Conservation (phyloP, 192 early-diverging fungal species). For the Irineochytrium annulatum region DNA sequence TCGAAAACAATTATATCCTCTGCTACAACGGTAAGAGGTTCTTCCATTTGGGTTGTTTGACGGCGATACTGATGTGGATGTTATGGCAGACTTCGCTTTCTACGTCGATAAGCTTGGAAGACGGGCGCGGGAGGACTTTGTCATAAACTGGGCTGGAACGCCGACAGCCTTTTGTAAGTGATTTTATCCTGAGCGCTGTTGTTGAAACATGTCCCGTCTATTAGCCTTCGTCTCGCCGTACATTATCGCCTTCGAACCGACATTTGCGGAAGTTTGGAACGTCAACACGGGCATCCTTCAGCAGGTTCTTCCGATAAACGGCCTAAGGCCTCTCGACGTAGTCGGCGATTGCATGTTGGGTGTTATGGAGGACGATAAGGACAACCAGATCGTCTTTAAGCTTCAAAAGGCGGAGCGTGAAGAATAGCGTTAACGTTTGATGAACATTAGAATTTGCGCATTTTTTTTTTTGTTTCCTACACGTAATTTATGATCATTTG, state of each 20-base stretch:
- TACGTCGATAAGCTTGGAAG: slow-evolving; percentile 86
- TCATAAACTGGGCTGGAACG: slow-evolving; percentile 82
- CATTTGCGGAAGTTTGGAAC: slow-evolving; percentile 55
- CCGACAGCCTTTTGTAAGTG: slow-evolving; percentile 70
- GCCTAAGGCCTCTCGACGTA: not conserved
- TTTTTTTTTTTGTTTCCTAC: no score
- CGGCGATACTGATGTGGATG: not conserved
- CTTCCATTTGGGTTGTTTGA: no score
- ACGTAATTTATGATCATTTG: no score
- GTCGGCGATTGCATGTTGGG: not conserved
- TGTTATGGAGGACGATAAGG: not conserved
- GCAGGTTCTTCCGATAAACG: slow-evolving; percentile 20
- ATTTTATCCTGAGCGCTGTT: not conserved
- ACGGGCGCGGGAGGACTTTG: slow-evolving; percentile 66
- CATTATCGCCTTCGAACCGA: slow-evolving; percentile 83
- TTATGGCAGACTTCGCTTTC: slow-evolving; percentile 87
- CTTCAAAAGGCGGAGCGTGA: no score
- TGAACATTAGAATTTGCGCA: no score
- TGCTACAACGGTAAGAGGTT: slow-evolving; percentile 80
- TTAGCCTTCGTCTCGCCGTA: slow-evolving; percentile 73
- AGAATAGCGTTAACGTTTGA: no score
- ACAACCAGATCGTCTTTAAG: no score
- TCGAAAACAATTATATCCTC: slow-evolving; percentile 74
- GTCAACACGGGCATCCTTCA: slow-evolving; percentile 46
- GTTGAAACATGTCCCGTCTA: not conserved